Conservation (phyloP, 495 filamentous ascomycete species). For the Bombardia bombarda region DNA sequence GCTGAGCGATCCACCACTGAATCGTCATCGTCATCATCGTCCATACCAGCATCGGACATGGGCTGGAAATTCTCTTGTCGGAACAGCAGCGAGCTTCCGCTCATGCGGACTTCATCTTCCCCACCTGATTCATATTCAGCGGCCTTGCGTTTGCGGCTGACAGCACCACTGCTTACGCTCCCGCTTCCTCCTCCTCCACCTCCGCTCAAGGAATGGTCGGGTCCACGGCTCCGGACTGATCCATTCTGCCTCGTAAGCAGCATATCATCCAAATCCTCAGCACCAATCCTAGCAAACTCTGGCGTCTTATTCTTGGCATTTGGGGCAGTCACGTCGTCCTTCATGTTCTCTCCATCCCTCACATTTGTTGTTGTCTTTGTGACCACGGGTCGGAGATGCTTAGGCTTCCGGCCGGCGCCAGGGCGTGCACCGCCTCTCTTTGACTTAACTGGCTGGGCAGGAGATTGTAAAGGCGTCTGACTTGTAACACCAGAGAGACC, state of each 20-base stretch:
- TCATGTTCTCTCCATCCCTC: conserved; percentile 1
- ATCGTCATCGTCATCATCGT: conserved; percentile 1
- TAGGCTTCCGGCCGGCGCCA: conserved; percentile 25
- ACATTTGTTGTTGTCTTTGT: too few relatives aligned
- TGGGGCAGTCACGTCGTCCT: background rate
- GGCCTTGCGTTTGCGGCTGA: conserved; percentile 2
- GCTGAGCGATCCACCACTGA: conserved; percentile 5
- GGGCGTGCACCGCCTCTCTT: conserved; percentile 25
- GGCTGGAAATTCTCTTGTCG: conserved; percentile 11
- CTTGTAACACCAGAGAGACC: background rate
- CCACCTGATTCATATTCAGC: conserved; percentile 1
- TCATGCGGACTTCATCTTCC: background rate
- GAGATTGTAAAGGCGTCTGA: background rate
- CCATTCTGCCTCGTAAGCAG: conserved; percentile 5
- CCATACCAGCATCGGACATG: conserved; percentile 5
- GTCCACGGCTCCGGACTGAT: background rate
- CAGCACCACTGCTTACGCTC: background rate
- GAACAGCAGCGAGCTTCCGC: background rate
- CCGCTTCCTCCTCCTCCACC: background rate
- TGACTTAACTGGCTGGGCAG: conserved; percentile 11
- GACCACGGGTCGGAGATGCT: conserved; percentile 5
- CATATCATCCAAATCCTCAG: conserved; percentile 11
- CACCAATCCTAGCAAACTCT: background rate
- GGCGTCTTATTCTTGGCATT: too few relatives aligned
- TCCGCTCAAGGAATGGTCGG: background rate